Evolutionary conservation across 306 rosid genomes (phyloP).

Genomic region (Senna tora): DNA sequence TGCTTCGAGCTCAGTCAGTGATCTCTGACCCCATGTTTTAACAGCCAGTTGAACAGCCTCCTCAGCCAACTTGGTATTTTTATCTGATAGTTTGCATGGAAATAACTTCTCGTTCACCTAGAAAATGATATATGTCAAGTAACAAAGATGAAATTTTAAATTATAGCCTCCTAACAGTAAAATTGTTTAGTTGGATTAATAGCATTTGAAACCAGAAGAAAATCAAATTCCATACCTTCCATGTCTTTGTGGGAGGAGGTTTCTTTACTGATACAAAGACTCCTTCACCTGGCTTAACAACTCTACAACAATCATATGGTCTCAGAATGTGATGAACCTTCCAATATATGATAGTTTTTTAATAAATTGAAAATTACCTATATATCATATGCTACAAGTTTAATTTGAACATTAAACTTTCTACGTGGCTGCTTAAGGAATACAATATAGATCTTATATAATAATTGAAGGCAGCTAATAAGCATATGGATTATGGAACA

Average conservation of each 20-base stretch:
- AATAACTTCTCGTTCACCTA: constrained; percentile 89
- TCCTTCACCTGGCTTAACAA: constrained; percentile 82
- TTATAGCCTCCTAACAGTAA: constrained; percentile 7
- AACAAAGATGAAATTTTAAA: constrained; percentile 32
- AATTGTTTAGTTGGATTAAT: constrained; percentile 23
- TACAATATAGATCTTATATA: neutral
- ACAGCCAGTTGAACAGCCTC: constrained; percentile 82
- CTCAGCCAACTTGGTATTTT: constrained; percentile 68
- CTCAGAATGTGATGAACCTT: constrained; percentile 36
- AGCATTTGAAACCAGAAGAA: constrained; percentile 18
- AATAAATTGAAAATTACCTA: constrained; percentile 12
- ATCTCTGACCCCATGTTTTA: constrained; percentile 84
- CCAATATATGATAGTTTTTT: constrained; percentile 34
- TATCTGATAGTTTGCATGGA: constrained; percentile 79
- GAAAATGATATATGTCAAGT: constrained; percentile 35
- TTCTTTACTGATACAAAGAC: constrained; percentile 82
- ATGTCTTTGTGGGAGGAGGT: constrained; percentile 76
- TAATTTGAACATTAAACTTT: neutral
- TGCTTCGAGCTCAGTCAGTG: constrained; percentile 91
- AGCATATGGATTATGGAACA: constrained; percentile 6
- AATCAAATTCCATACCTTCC: constrained; percentile 70
- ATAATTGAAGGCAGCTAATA: constrained; percentile 23
- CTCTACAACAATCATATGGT: constrained; percentile 57
- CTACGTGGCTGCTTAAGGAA: constrained; percentile 12
- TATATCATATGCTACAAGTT: neutral